Evolutionary conservation across 177 flowering plant species (phyloP).

Genomic region (Vitis hybrid): DNA sequence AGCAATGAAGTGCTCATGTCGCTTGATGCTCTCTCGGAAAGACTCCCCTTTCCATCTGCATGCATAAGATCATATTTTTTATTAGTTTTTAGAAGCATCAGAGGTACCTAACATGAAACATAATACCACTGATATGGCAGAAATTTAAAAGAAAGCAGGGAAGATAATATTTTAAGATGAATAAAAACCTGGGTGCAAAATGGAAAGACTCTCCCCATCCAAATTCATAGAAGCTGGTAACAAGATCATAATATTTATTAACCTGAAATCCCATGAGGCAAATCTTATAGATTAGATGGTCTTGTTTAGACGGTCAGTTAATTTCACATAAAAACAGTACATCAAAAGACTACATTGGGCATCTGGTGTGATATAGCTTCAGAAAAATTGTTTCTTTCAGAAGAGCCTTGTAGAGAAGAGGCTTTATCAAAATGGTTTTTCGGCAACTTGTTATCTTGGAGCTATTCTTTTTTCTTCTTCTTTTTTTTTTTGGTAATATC

Average conservation of each 20-base stretch:
- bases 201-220: slow-evolving; percentile 99
- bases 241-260: slow-evolving; percentile 98
- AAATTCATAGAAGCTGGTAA: slow-evolving; percentile 96
- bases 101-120: background rate
- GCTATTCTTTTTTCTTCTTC: no score
- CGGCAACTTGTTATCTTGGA: no score
- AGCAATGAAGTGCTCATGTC: slow-evolving; percentile 97
- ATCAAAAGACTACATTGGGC: background rate
- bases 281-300: background rate
- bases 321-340: background rate
- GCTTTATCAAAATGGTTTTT: no score
- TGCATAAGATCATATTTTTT: background rate
- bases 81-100: background rate
- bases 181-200: slow-evolving; percentile 79
- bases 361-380: no score
- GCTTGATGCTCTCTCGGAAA: slow-evolving; percentile 86
- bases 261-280: slow-evolving; percentile 52
- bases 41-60: slow-evolving; percentile 94
- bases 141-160: background rate
- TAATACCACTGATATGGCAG: background rate
- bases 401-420: no score
- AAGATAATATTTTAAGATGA: background rate
- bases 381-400: no score
- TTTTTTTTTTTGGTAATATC: no score
- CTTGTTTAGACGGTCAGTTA: background rate